Percentiles rank a stretch among this genome's conserved stretches.
Conservation (phyloP, 176 grass and related monocot genomes). For the Avena insularis region DNA sequence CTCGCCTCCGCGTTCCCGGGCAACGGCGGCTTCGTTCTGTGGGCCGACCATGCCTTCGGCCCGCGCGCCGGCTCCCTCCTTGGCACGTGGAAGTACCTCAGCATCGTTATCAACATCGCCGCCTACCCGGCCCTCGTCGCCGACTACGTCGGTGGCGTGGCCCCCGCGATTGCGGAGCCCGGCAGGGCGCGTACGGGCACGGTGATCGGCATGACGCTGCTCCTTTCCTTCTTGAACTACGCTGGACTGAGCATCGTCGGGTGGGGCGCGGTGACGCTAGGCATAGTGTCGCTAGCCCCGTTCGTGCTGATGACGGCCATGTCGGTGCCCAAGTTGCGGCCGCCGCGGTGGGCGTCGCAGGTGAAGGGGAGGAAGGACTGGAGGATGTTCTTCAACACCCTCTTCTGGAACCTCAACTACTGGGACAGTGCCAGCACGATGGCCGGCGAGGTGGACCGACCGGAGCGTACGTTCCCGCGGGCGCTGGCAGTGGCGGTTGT, state of each 20-base stretch:
- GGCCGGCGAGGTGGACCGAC: constrained; percentile 81
- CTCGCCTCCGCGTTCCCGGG: constrained; percentile 74
- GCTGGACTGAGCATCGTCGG: constrained; percentile 79
- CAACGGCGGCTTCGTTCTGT: constrained; percentile 85
- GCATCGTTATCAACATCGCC: constrained; percentile 74
- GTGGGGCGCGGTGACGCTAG: constrained; percentile 65
- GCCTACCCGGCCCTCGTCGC: constrained; percentile 76
- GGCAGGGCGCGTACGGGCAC: constrained; percentile 40
- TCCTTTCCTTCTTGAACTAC: constrained; percentile 63
- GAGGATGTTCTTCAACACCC: constrained; percentile 86
- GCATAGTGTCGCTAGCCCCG: constrained; percentile 60
- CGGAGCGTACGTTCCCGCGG: constrained; percentile 64
- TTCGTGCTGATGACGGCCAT: constrained; percentile 69
- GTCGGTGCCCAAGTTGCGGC: constrained; percentile 62
- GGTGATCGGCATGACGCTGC: constrained; percentile 62
- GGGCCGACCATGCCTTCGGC: constrained; percentile 81
- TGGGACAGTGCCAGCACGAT: constrained; percentile 90
- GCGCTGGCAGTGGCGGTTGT: constrained; percentile 64
- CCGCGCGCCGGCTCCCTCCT: constrained; percentile 65
- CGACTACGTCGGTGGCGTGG: constrained; percentile 68
- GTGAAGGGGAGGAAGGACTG: constrained; percentile 48
- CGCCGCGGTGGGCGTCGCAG: constrained; percentile 56
- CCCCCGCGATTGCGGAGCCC: constrained; percentile 39
- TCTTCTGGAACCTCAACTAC: constrained; percentile 93
- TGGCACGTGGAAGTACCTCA: constrained; percentile 88